Evolutionary conservation across 2,329 filamentous ascomycete genomes (phyloP), one percentile per base, ranked within the genome.

Genomic region (Aspergillus thermomutatus): DNA sequence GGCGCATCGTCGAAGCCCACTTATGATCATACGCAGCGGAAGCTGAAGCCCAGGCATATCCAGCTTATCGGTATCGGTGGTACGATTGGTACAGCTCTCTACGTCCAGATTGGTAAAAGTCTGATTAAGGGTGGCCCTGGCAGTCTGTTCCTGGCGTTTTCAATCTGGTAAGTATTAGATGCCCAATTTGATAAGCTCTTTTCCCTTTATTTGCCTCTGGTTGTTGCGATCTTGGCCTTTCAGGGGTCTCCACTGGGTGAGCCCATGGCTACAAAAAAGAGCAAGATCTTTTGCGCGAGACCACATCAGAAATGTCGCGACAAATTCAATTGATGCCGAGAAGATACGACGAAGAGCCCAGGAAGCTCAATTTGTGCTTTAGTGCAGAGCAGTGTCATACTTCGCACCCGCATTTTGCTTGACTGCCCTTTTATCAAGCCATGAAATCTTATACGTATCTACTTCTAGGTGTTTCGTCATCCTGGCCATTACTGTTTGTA

Each of bases 61-160:
- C 76, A 79, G 59, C 63, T 79, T 56, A 79, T 79, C 55, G 77
- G 76, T 43, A 78, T 79, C 54, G 77, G 77, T 25, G 77, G 77
- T 11, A 75, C 74, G 31, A 77, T 79, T 62, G 75, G 76, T 21
- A 77, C 72, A n/a, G 74, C 72, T 0, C 60, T 79, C 34, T 77
- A 73, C 57, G 76, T 78, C 25, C 72, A 76, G 54, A 77, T 78
- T 54, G 77, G 77, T 11, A 65, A 70, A 49, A 72, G 68, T 19
- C 56, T 79, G 55, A 66, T 73, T 14, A 66, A 72, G 52, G 76
- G 77, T 45, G 77, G 77, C 0, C 77, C 77, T 9, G 77, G 58
- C 23, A 76, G 72, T 56, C 62, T 79, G 47, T 79, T 79, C 52
- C 59, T 79, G 50, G 77, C 75, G 4, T 79, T 78, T 60, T 70